phyloP scores from a whole-genome alignment of 176 grass and related monocot genomes.

The bread wheat (Triticum aestivum) region IWGSC_CS_RefSeq_v2.1 NC_057803.1:72936930-72937429 shows the following conservation, averaged over 20 bases:
- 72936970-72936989: slow-evolving; percentile 23
- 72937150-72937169: slow-evolving; percentile 35
- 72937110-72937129: slow-evolving; percentile 21
- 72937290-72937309: neutral
- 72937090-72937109: slow-evolving; percentile 29
- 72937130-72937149: slow-evolving; percentile 36
- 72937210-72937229: slow-evolving; percentile 5
- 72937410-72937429: slow-evolving; percentile 26
- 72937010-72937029: slow-evolving; percentile 45
- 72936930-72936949: slow-evolving; percentile 42
- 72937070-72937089: slow-evolving; percentile 40
- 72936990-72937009: slow-evolving; percentile 32
- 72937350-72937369: neutral
- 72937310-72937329: neutral
- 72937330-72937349: neutral
- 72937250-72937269: slow-evolving; percentile 11
- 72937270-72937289: neutral
- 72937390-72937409: neutral
- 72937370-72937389: neutral
- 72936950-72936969: slow-evolving; percentile 44
- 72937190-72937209: slow-evolving; percentile 2
- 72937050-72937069: slow-evolving; percentile 34
- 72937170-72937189: slow-evolving; percentile 11
- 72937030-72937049: slow-evolving; percentile 38
- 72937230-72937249: neutral